These are phyloP conservation scores for Syncephalastrum sp. DNA, from an alignment of 371 early-diverging fungal genomes.

Conservation along the genomic window DNA sequence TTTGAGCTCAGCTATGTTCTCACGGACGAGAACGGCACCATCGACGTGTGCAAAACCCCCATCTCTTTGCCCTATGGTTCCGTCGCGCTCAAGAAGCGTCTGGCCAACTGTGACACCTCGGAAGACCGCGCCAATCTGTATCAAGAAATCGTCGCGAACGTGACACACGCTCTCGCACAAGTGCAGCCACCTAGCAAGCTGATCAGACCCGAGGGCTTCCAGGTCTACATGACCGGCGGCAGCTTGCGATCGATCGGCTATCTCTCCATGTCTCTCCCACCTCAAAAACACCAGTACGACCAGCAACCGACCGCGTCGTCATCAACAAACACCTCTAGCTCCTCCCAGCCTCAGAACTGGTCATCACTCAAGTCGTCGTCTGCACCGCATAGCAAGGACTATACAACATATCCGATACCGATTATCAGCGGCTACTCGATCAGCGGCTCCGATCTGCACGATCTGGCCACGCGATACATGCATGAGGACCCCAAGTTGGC, in stretches of 20 bases:
- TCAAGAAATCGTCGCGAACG: slow-evolving; percentile 32
- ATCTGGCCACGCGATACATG: slow-evolving; percentile 33
- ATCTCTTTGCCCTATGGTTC: slow-evolving; percentile 66
- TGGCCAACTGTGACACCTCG: slow-evolving; percentile 29
- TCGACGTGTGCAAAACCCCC: slow-evolving; percentile 44
- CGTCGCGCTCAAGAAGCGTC: slow-evolving; percentile 48
- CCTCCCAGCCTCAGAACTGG: slow-evolving; percentile 10
- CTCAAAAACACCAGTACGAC: not conserved
- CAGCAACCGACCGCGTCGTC: not conserved
- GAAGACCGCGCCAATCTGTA: slow-evolving; percentile 36
- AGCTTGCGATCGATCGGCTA: slow-evolving; percentile 63
- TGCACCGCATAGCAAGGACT: slow-evolving; percentile 1
- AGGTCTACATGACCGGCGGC: slow-evolving; percentile 62
- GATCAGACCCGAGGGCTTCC: slow-evolving; percentile 38
- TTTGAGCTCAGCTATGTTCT: slow-evolving; percentile 64
- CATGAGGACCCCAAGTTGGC: slow-evolving; percentile 28
- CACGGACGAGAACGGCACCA: slow-evolving; percentile 18
- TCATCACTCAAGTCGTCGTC: slow-evolving; percentile 2
- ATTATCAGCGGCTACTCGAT: slow-evolving; percentile 63
- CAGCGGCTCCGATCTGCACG: slow-evolving; percentile 33
- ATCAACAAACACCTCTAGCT: not conserved
- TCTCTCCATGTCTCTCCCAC: slow-evolving; percentile 47
- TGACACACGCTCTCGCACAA: slow-evolving; percentile 23
- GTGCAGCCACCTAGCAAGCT: slow-evolving; percentile 38
- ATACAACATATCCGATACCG: slow-evolving; percentile 53